Conservation (phyloP, 495 filamentous ascomycete genomes). For the Lindgomyces ingoldianus region DNA sequence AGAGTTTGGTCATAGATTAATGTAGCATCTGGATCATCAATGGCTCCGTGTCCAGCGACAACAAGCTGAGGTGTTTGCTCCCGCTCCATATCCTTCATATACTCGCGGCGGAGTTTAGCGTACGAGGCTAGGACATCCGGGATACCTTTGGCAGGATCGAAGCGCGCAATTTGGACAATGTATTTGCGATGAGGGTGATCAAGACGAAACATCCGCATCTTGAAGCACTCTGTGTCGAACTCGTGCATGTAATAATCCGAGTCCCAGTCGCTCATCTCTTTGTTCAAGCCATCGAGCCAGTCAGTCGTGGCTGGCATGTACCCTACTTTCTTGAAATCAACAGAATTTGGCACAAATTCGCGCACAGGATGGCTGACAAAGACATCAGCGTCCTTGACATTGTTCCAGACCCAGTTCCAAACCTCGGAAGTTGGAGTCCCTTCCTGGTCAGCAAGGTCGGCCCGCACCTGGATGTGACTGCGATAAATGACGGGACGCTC, state of each 20-base stretch:
- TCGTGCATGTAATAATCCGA: constrained; percentile 71
- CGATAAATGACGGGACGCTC: constrained; percentile 78
- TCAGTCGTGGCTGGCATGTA: constrained; percentile 86
- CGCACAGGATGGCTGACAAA: constrained; percentile 86
- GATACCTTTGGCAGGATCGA: constrained; percentile 86
- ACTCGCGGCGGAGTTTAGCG: constrained; percentile 65
- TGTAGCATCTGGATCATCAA: constrained; percentile 82
- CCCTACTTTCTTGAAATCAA: constrained; percentile 66
- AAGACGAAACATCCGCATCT: constrained; percentile 60
- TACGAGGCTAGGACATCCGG: constrained; percentile 78
- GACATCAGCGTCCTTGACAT: constrained; percentile 69
- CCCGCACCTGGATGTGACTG: constrained; percentile 82
- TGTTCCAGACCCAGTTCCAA: constrained; percentile 77
- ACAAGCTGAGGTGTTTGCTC: constrained; percentile 69
- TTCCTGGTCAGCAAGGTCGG: constrained; percentile 64
- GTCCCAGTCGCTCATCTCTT: constrained; percentile 73
- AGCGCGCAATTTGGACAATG: constrained; percentile 80
- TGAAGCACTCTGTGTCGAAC: constrained; percentile 67
- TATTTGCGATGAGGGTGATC: constrained; percentile 72
- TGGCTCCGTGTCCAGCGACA: constrained; percentile 76
- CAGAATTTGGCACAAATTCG: constrained; percentile 69
- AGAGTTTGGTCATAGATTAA: constrained; percentile 73
- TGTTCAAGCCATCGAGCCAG: constrained; percentile 89
- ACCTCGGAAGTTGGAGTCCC: constrained; percentile 71
- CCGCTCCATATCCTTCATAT: constrained; percentile 50